Percentiles rank a stretch among this genome's conserved stretches.
Conservation (phyloP, 176 grass and related monocot species). For the Lolium rigidum region DNA sequence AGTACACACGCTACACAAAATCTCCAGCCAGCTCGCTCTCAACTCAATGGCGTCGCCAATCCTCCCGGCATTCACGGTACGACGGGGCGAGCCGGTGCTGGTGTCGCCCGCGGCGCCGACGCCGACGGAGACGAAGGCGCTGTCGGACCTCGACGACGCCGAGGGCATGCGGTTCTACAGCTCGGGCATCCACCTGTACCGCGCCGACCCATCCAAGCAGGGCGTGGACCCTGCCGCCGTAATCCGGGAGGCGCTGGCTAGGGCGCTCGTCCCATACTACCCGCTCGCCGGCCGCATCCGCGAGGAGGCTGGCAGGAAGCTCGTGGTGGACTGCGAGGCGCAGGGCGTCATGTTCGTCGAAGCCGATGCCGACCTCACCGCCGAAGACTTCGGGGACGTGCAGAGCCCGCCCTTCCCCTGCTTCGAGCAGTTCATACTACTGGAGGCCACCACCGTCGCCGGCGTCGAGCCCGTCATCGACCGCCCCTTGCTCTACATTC, state of each 20-base stretch:
- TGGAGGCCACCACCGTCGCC: constrained; percentile 41
- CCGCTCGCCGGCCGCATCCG: constrained; percentile 72
- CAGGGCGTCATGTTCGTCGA: constrained; percentile 75
- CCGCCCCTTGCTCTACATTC: constrained; percentile 53
- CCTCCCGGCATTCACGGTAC: constrained; percentile 55
- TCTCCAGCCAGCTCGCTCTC: too few species aligned
- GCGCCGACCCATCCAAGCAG: constrained; percentile 39
- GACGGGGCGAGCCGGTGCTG: constrained; percentile 51
- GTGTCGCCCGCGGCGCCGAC: constrained; percentile 46
- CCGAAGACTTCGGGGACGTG: constrained; percentile 59
- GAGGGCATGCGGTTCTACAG: constrained; percentile 69
- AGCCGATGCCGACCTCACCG: constrained; percentile 64
- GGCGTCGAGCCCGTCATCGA: constrained; percentile 51
- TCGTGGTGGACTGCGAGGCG: constrained; percentile 63
- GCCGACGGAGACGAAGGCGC: constrained; percentile 55
- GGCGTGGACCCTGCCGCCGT: constrained; percentile 47
- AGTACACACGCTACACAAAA: too few species aligned
- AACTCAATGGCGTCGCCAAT: not conserved
- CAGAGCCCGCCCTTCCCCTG: constrained; percentile 66
- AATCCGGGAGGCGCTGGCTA: constrained; percentile 59
- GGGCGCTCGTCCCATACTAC: constrained; percentile 75
- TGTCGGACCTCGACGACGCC: constrained; percentile 75
- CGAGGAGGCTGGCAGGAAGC: constrained; percentile 49
- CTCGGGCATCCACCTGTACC: constrained; percentile 57
- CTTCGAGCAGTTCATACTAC: constrained; percentile 58